Conservation (phyloP, 2,329 filamentous ascomycete species). For the Hypoxylon sp. region DNA sequence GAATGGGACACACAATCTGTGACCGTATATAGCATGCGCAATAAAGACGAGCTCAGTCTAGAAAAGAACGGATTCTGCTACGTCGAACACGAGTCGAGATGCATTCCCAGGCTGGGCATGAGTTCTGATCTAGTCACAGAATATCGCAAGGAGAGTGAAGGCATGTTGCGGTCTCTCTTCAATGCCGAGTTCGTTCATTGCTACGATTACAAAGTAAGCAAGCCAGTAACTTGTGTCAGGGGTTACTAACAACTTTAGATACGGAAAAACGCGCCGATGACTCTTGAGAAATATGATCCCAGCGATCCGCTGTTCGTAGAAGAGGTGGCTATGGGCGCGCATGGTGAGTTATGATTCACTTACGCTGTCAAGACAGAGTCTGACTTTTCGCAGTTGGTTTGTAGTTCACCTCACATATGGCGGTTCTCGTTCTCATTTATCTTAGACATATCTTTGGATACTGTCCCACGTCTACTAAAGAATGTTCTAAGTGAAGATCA, state of each 20-base stretch:
- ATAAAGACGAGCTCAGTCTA: constrained; percentile 2
- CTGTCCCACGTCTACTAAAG: constrained; percentile 21
- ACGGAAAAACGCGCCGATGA: constrained; percentile 25
- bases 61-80: constrained; percentile 27
- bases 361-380: not conserved
- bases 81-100: constrained; percentile 16
- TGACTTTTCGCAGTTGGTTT: constrained; percentile 14
- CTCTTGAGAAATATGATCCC: constrained; percentile 19
- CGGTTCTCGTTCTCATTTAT: not conserved
- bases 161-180: constrained; percentile 12
- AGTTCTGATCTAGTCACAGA: not conserved
- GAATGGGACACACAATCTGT: constrained; percentile 23
- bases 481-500: constrained; percentile 24
- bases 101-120: constrained; percentile 2
- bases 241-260: constrained; percentile 2
- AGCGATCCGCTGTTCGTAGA: constrained; percentile 24
- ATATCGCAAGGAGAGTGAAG: constrained; percentile 18
- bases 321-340: constrained; percentile 20
- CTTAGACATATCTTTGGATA: constrained; percentile 27
- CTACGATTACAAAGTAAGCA: constrained; percentile 22
- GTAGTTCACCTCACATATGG: not conserved
- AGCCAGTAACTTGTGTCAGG: no score
- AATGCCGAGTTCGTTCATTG: constrained; percentile 22
- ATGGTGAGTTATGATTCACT: constrained; percentile 6
- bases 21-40: constrained; percentile 20